Evolutionary conservation across 805 yeast genomes (phyloP), one percentile per base, ranked within the genome.

Genomic region (Hanseniaspora taiwanica): DNA sequence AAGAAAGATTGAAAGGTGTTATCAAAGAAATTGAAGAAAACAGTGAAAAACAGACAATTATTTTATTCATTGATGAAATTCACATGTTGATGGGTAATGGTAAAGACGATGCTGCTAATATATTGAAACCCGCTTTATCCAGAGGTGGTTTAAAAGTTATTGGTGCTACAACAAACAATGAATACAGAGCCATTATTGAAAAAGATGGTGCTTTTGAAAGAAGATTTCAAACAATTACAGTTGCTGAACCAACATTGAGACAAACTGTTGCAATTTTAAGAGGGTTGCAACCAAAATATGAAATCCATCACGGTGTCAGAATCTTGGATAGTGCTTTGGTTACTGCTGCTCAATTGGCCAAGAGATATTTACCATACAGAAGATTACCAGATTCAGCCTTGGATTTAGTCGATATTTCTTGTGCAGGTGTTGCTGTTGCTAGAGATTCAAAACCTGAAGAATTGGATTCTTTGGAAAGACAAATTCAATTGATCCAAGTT

Each of bases 51-150:
- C 81, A 76, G 37, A 72, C 86, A 74, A 85, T 91, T 48, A 78
- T 91, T 47, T 70, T 91, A 43, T 91, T 91, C 66, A 83, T 91
- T 53, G 98, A 91, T 65, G 98, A 91, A 64, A 91, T 91, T 58
- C 98, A 91, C 65, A 91, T 91, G 96, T 74, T 91, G 50, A 91
- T 91, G 98, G 98, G 98, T 52, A 95, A 91, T 58, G 98, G 98
- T 58, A 91, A 87, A 64, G 77, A 82, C 46, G 98, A 91, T 60
- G 95, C 94, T 34, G 98, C 98, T 32, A 91, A 91, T 62, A 73
- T 91, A 54, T 74, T 91, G 60, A 91, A 91, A 65, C 98, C 98
- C 29, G 93, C 93, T 72, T 74, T 91, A 48, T 96, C 98, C 2
- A 78, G 98, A 64, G 97, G 98, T 51, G 72, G 81, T 39, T 75